phyloP scores from a whole-genome alignment of 2,329 filamentous ascomycete genomes.

The Colletotrichum sp. region DNA sequence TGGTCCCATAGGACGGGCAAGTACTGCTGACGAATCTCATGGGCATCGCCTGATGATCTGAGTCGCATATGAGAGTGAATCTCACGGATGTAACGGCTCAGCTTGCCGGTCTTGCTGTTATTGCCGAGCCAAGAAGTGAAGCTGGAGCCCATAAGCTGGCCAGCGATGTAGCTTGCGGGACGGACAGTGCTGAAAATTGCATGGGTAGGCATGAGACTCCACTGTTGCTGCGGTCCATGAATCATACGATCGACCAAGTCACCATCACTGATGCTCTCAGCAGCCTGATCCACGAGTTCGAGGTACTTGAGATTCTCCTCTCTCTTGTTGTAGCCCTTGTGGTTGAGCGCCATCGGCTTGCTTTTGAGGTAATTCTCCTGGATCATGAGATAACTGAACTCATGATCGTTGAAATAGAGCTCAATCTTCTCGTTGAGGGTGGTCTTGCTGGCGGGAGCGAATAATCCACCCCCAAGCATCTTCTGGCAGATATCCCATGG shows the following conservation, averaged over 20 bases:
- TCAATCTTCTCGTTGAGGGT: slow-evolving; percentile 98
- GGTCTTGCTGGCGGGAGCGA: slow-evolving; percentile 80
- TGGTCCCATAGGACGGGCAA: slow-evolving; percentile 86
- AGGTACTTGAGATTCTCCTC: slow-evolving; percentile 82
- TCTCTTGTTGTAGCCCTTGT: slow-evolving; percentile 62
- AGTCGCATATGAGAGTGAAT: slow-evolving; percentile 98
- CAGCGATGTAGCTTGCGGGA: slow-evolving; percentile 86
- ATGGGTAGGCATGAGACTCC: slow-evolving; percentile 97
- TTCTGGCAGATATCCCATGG: slow-evolving; percentile 98
- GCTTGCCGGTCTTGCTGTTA: slow-evolving; percentile 83
- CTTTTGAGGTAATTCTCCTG: slow-evolving; percentile 96
- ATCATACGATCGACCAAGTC: slow-evolving; percentile 98
- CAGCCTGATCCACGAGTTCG: slow-evolving; percentile 85
- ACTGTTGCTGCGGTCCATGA: slow-evolving; percentile 96
- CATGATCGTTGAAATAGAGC: slow-evolving; percentile 98
- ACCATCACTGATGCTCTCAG: slow-evolving; percentile 95
- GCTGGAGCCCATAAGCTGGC: slow-evolving; percentile 73
- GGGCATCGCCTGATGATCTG: slow-evolving; percentile 85
- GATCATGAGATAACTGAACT: slow-evolving; percentile 96
- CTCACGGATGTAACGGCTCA: slow-evolving; percentile 85
- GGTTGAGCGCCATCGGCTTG: slow-evolving; percentile 70
- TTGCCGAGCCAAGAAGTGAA: slow-evolving; percentile 96
- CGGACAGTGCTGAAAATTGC: slow-evolving; percentile 94
- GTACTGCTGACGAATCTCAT: slow-evolving; percentile 95
- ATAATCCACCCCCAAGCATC: slow-evolving; percentile 87